Evolutionary conservation across 2,329 filamentous ascomycete species (phyloP), one percentile per base, ranked within the genome.

Genomic region (Monilinia aucupariae): DNA sequence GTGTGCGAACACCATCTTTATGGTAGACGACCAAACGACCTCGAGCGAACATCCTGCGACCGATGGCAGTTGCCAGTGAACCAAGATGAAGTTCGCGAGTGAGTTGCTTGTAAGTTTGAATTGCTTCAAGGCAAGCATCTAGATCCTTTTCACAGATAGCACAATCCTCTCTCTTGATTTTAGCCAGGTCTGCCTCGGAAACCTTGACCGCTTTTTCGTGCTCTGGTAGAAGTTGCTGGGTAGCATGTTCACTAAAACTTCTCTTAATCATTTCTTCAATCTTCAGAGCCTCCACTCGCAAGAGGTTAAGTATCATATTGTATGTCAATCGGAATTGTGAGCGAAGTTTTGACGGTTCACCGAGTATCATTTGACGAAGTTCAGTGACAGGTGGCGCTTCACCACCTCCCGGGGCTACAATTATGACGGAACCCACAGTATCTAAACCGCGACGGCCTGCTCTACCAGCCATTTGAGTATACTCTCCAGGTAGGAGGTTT

Each of bases 231-330:
- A 97, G 78, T 66, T 96, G 92, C 73, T 99, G 94, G 0, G 93
- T 97, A 30, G 93, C 93, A 76, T 99, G 94, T 75, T 99, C 94
- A 59, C 93, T 97, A 80, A 99, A 99, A 75, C 92, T 97, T 68
- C 94, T 89, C 82, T 99, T 99, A 80, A 99, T 99, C 94, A 99
- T 99, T 77, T 99, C 94, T 75, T 99, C 94, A 70, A 99, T 97
- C 78, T 97, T 97, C 68, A 99, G 78, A 2, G 94, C 94, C 75
- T 99, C 94, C 2, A 99, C 94, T 43, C 94, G 88, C 55, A 99
- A 81, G 39, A 99, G 80, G 72, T 97, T 99, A 37, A 99, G 80
- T 65, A 99, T 99, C 94, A 99, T 99, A 77, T 97, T 99, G 80
- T 99, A 99, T 0, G 96, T 99, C 54, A 99, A 81, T 65, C 94